These are phyloP conservation scores for Kockovaella imperatae DNA, from an alignment of 768 basidiomycete species.

Conservation along the genomic window DNA sequence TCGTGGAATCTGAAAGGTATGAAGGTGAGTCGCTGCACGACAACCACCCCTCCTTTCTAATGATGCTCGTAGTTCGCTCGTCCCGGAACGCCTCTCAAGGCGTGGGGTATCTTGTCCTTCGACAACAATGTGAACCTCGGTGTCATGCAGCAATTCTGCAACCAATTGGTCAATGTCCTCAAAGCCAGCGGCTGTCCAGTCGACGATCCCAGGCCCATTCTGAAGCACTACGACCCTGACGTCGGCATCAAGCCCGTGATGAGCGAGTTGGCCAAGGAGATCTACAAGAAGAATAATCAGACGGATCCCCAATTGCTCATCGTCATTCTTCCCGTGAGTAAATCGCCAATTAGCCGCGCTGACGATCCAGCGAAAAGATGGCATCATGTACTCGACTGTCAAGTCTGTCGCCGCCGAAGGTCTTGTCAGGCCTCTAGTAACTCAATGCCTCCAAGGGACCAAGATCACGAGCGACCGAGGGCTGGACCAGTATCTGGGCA, in stretches of 20 bases:
- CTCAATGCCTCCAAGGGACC: constrained; percentile 42
- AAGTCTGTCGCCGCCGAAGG: constrained; percentile 15
- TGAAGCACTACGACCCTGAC: constrained; percentile 15
- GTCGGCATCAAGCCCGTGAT: constrained; percentile 24
- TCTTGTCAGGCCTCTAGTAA: no score
- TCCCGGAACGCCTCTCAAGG: constrained; percentile 21
- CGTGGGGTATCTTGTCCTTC: constrained; percentile 35
- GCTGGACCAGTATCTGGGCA: constrained; percentile 35
- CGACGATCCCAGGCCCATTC: constrained; percentile 20
- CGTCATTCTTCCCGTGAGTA: constrained; percentile 34
- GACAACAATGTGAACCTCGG: constrained; percentile 12
- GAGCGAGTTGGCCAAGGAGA: constrained; percentile 20
- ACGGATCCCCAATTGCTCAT: constrained; percentile 36
- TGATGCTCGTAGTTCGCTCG: constrained; percentile 13
- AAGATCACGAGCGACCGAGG: constrained; percentile 33
- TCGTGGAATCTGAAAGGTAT: constrained; percentile 39
- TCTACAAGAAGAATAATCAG: constrained; percentile 26
- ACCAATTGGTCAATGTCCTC: not conserved
- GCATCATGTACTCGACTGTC: constrained; percentile 29
- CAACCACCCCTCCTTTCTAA: constrained; percentile 4
- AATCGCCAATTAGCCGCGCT: not conserved
- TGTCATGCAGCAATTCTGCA: constrained; percentile 16
- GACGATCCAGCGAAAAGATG: constrained; percentile 21
- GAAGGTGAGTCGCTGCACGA: constrained; percentile 15
- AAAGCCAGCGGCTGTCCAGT: constrained; percentile 19